Base-by-base conservation (phyloP, 371 early-diverging fungal genomes). In the Saksenaea vasiformis region DNA sequence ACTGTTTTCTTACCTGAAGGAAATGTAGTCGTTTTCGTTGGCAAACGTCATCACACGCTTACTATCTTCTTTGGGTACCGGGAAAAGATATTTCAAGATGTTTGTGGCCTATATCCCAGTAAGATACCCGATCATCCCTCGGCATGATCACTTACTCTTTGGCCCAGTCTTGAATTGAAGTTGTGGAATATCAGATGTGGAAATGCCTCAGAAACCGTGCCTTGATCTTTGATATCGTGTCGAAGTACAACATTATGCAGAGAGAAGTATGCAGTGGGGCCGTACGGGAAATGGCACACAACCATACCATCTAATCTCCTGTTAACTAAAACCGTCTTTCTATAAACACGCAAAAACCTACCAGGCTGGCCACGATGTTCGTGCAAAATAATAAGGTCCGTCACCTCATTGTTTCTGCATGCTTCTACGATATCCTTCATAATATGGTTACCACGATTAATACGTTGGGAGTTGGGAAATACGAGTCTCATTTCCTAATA, bases 331-430 rank as follows among this genome's bases (percentile, higher is more conserved):
- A 34, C 4, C 39, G 39, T 17, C 31, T 36, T 41, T 58, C 0
- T 10, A 11, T 4, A 24, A 47, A 22, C 19, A 19, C 28, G 13
- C 35, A 14, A 38, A 14, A 28, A 22, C 54, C 28, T 78, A 91
- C 91, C 91, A 27, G 99, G 99, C 78, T 96, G 91, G 27, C 99
- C 99, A 72, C 98, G 91, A 71, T 94, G 94, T 78, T 99, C 99
- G 74, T 98, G 97, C 35, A 99, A 69, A 60, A 99, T 94, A 67
- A 99, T 87, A 54, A 99, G 76, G 76, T 99, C 98, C 11, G 99
- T 96, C 38, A 98, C 96, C 57, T 95, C 96, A 74, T 97, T 97
- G 34, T 91, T 80, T 75, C 90, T 82, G 77, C 99, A 98, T 1
- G 97, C 95, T 58, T 96, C 95, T 13, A 96, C 95, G 67, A 98